phyloP scores from a whole-genome alignment of 352 stramenopile species.

The Hyaloperonospora brassicae region DNA sequence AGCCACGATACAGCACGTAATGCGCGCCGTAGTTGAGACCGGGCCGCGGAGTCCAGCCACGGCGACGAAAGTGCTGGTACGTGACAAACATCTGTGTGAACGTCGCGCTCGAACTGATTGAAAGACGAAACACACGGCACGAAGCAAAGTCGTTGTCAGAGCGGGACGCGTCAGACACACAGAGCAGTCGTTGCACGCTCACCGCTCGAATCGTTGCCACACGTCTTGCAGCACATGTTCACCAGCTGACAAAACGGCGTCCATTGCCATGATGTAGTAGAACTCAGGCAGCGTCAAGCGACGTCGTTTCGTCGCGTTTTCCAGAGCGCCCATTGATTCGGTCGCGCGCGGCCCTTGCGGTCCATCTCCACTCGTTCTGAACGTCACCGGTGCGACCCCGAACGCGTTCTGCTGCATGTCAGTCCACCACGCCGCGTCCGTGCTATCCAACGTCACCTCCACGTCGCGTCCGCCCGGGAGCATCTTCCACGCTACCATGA shows the following conservation, averaged over 20 bases:
- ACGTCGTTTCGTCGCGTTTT: slow-evolving; percentile 15
- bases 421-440: slow-evolving; percentile 13
- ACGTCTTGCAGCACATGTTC: slow-evolving; percentile 12
- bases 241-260: slow-evolving; percentile 19
- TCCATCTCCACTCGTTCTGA: slow-evolving; percentile 1
- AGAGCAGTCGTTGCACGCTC: slow-evolving; percentile 4
- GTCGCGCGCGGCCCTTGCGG: background rate
- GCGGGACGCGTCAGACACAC: background rate
- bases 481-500: slow-evolving; percentile 26
- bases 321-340: background rate
- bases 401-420: slow-evolving; percentile 14
- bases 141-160: slow-evolving; percentile 2
- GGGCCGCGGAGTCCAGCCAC: slow-evolving; percentile 42
- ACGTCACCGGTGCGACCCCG: slow-evolving; percentile 9
- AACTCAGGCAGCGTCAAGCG: slow-evolving; percentile 39
- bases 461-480: slow-evolving; percentile 2
- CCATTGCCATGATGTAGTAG: slow-evolving; percentile 35
- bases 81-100: slow-evolving; percentile 39
- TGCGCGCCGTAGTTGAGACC: slow-evolving; percentile 70
- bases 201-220: slow-evolving; percentile 37
- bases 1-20: slow-evolving; percentile 58
- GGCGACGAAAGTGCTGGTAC: slow-evolving; percentile 55
- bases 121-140: too few species aligned
- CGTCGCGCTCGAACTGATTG: slow-evolving; percentile 11
- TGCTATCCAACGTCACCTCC: slow-evolving; percentile 17